Percentiles rank a stretch among this genome's conserved stretches.
Evolutionary conservation across 2,329 filamentous ascomycete species (phyloP).

Genomic region (Claviceps pazoutovae): DNA sequence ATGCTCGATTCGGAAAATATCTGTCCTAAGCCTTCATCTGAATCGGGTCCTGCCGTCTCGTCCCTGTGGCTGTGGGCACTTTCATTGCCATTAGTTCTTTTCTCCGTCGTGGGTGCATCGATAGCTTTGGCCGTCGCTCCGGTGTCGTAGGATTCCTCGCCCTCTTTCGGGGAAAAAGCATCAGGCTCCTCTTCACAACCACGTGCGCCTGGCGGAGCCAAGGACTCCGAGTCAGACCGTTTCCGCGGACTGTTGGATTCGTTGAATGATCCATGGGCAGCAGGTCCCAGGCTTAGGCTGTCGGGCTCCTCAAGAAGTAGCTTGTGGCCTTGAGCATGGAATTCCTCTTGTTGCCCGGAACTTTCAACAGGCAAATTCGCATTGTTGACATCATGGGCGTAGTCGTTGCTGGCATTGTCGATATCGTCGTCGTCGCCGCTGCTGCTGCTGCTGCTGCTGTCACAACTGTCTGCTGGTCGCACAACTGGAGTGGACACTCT

Average conservation of each 20-base stretch:
- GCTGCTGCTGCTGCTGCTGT: background rate
- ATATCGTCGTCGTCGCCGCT: background rate
- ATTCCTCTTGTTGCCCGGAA: slow-evolving; percentile 10
- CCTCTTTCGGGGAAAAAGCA: slow-evolving; percentile 38
- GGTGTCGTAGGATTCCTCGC: slow-evolving; percentile 52
- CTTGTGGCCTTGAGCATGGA: slow-evolving; percentile 21
- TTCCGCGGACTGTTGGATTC: slow-evolving; percentile 21
- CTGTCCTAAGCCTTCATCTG: slow-evolving; percentile 42
- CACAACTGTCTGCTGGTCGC: slow-evolving; percentile 31
- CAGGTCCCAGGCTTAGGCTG: slow-evolving; percentile 36
- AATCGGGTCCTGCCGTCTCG: slow-evolving; percentile 33
- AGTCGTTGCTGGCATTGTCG: background rate
- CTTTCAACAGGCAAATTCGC: background rate
- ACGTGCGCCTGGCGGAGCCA: slow-evolving; percentile 32
- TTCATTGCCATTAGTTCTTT: slow-evolving; percentile 21
- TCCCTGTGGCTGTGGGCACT: slow-evolving; percentile 15
- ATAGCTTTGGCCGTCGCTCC: slow-evolving; percentile 38
- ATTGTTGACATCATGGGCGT: background rate
- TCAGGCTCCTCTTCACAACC: slow-evolving; percentile 33
- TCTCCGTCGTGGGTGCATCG: slow-evolving; percentile 33
- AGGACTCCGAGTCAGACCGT: slow-evolving; percentile 34
- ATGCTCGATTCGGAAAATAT: slow-evolving; percentile 45
- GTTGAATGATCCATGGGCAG: slow-evolving; percentile 23
- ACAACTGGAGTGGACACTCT: slow-evolving; percentile 47
- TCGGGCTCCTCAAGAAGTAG: slow-evolving; percentile 37